These are phyloP conservation scores for Pseudocercospora cruenta DNA, from an alignment of 2,329 filamentous ascomycete species.

Conservation along the genomic window DNA sequence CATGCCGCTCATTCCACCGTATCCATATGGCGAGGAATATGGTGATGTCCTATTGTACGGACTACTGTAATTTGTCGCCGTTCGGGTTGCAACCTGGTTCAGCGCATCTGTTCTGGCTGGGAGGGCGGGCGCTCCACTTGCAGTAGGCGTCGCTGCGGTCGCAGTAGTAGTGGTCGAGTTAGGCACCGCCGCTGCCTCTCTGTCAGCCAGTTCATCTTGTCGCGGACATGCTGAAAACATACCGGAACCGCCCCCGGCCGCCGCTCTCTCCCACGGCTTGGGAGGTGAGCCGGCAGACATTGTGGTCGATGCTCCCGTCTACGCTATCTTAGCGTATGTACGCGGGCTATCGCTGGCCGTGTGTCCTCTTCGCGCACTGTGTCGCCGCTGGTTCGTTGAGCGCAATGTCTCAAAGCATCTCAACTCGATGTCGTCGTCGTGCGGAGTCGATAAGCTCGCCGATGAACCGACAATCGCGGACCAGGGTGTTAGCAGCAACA, in stretches of 20 bases:
- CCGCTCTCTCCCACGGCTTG: conserved; percentile 93
- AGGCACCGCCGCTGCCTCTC: conserved; percentile 48
- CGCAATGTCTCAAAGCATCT: conserved; percentile 17
- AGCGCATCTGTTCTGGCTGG: conserved; percentile 81
- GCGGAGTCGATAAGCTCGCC: conserved; percentile 17
- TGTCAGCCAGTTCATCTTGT: conserved; percentile 31
- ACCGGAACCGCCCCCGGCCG: conserved; percentile 52
- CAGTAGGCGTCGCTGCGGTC: conserved; percentile 46
- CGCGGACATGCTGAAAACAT: conserved; percentile 19
- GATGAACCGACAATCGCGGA: conserved; percentile 1
- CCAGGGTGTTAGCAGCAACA: background rate
- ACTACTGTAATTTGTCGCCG: conserved; percentile 76
- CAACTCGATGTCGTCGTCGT: conserved; percentile 17
- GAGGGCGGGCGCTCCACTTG: conserved; percentile 64
- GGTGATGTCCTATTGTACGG: conserved; percentile 47
- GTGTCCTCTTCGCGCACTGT: background rate
- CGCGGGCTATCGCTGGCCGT: background rate
- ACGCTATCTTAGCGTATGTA: background rate
- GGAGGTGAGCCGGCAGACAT: conserved; percentile 68
- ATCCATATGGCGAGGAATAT: conserved; percentile 60
- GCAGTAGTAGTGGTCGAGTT: conserved; percentile 46
- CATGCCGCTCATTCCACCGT: conserved; percentile 46
- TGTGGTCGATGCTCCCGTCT: background rate
- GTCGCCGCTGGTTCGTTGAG: background rate
- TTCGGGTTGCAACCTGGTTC: conserved; percentile 79